Conservation (phyloP, 192 early-diverging fungal genomes). For the Umbelopsis sp. region DNA sequence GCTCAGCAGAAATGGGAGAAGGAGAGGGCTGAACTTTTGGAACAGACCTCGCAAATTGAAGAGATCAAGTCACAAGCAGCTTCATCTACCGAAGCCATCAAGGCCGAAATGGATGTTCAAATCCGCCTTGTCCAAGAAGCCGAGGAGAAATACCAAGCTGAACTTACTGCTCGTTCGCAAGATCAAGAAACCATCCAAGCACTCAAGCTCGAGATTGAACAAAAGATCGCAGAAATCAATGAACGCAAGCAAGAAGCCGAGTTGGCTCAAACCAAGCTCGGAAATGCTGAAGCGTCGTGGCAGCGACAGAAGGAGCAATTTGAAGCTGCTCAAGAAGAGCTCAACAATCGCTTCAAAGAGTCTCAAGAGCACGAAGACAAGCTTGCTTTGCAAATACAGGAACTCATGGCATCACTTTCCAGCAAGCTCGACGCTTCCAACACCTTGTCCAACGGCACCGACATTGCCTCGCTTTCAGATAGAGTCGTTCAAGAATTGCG, state of each 20-base stretch:
- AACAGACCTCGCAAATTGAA: conserved; percentile 4
- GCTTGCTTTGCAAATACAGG: conserved; percentile 20
- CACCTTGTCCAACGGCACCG: background rate
- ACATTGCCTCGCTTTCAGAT: background rate
- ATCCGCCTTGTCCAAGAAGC: conserved; percentile 10
- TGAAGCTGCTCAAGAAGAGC: conserved; percentile 10
- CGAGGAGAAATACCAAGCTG: conserved; percentile 13
- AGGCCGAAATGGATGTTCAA: conserved; percentile 15
- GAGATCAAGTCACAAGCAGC: conserved; percentile 17
- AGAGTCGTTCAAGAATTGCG: conserved; percentile 18
- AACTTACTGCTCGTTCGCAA: conserved; percentile 2
- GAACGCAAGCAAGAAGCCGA: conserved; percentile 17
- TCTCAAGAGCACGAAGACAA: conserved; percentile 22
- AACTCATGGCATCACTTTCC: conserved; percentile 4
- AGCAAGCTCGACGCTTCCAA: conserved; percentile 10
- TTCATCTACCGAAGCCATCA: background rate
- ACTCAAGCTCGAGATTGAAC: conserved; percentile 15
- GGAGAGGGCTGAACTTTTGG: background rate
- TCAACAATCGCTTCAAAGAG: conserved; percentile 14
- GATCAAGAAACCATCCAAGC: conserved; percentile 2
- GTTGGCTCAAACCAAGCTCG: background rate
- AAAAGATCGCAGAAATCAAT: conserved; percentile 2
- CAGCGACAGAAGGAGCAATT: conserved; percentile 25
- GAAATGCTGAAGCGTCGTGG: background rate
- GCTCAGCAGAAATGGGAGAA: conserved; percentile 19